phyloP scores from a whole-genome alignment of 1,284 basidiomycete genomes.

The Sphagnurus paluster region DNA sequence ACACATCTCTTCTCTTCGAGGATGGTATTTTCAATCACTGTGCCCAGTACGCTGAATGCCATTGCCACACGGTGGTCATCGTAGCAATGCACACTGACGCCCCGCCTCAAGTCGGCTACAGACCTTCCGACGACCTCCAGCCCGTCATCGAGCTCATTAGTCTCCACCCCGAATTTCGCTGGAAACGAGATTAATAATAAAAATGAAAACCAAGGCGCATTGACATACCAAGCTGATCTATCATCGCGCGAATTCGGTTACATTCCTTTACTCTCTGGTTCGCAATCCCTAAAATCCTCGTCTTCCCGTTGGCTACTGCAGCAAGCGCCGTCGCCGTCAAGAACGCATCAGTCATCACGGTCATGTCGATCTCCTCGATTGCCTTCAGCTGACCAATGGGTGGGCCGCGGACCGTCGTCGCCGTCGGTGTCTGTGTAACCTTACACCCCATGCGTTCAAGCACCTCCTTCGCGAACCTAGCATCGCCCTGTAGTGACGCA shows the following conservation, averaged over 20 bases:
- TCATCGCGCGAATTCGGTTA: slow-evolving; percentile 96
- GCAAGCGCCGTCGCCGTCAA: slow-evolving; percentile 92
- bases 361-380: slow-evolving; percentile 93
- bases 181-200: slow-evolving; percentile 10
- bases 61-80: slow-evolving; percentile 99
- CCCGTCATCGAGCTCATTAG: slow-evolving; percentile 91
- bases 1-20: slow-evolving; percentile 98
- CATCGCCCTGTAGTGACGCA: slow-evolving; percentile 92
- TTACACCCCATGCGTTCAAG: slow-evolving; percentile 94
- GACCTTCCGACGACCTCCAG: slow-evolving; percentile 87
- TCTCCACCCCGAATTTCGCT: slow-evolving; percentile 96
- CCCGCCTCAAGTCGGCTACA: slow-evolving; percentile 59
- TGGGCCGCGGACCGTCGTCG: slow-evolving; percentile 94
- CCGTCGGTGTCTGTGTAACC: slow-evolving; percentile 84
- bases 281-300: slow-evolving; percentile 92
- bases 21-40: slow-evolving; percentile 73
- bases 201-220: not conserved
- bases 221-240: slow-evolving; percentile 83
- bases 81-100: slow-evolving; percentile 89
- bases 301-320: slow-evolving; percentile 76
- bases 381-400: slow-evolving; percentile 79
- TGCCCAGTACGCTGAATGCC: slow-evolving; percentile 92
- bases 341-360: slow-evolving; percentile 99
- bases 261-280: slow-evolving; percentile 99
- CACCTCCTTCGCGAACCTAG: slow-evolving; percentile 91